Percentiles rank a stretch among this genome's conserved stretches.
Conservation (phyloP, 441 rosid genomes). For the Pelargonium citronellum region DNA sequence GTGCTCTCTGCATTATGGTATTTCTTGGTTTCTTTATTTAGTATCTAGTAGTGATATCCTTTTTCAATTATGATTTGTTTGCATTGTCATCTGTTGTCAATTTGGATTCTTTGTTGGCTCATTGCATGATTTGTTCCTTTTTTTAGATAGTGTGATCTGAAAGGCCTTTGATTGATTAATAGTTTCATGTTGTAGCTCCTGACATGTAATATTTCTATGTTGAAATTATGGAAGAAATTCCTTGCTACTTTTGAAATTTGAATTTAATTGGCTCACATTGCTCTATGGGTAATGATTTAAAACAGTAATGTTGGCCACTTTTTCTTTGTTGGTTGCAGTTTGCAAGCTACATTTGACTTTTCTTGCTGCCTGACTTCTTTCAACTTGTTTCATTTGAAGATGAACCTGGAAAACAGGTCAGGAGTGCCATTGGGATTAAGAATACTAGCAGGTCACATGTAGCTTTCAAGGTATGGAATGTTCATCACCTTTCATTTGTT, state of each 20-base stretch:
- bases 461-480: slow-evolving; percentile 41
- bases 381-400: slow-evolving; percentile 27
- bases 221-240: background rate
- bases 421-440: slow-evolving; percentile 38
- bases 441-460: slow-evolving; percentile 39
- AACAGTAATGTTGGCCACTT: background rate
- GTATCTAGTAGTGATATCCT: background rate
- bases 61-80: background rate
- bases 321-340: slow-evolving; percentile 11
- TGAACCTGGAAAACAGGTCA: slow-evolving; percentile 42
- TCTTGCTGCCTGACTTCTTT: slow-evolving; percentile 23
- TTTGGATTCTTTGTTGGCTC: background rate
- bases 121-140: slow-evolving; percentile 6
- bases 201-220: background rate
- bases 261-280: background rate
- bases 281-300: background rate
- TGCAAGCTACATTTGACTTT: slow-evolving; percentile 12
- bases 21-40: slow-evolving; percentile 1
- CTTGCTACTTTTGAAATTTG: background rate
- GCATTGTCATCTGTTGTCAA: background rate
- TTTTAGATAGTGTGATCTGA: background rate
- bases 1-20: background rate
- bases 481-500: slow-evolving; percentile 1
- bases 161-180: slow-evolving; percentile 4
- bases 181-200: background rate